Evolutionary conservation across 352 stramenopile genomes (phyloP).

Genomic region (Phytopythium vexans): DNA sequence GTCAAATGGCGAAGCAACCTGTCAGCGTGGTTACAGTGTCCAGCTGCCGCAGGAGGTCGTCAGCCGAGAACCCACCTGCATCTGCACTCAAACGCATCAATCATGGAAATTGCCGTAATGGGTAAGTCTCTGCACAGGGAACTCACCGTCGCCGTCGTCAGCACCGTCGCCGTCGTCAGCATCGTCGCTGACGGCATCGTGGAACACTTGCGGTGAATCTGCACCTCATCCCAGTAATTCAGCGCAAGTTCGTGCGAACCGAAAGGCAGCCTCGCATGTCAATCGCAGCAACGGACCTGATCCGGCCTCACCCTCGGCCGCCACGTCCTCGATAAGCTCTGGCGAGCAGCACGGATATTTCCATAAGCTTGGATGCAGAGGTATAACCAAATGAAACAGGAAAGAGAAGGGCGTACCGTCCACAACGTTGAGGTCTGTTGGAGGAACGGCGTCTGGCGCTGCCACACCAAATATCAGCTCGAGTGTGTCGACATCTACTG

Average conservation of each 20-base stretch:
- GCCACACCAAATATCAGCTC: too few species aligned
- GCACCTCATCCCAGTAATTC: not conserved
- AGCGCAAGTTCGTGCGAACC: too few species aligned
- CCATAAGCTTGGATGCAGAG: not conserved
- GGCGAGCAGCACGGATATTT: not conserved
- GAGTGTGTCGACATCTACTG: not conserved
- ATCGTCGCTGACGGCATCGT: not conserved
- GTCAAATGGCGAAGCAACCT: conserved; percentile 10
- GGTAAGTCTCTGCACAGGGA: not conserved
- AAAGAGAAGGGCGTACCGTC: conserved; percentile 14
- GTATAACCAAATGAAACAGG: too few species aligned
- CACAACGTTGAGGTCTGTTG: conserved; percentile 21
- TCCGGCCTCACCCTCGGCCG: conserved; percentile 11
- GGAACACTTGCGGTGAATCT: not conserved
- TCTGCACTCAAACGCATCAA: conserved; percentile 1
- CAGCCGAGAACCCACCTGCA: conserved; percentile 13
- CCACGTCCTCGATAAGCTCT: conserved; percentile 27
- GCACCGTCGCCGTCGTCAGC: not conserved
- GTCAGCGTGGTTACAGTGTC: conserved; percentile 27
- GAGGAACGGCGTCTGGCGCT: too few species aligned
- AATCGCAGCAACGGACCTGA: not conserved
- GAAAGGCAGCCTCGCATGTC: not conserved
- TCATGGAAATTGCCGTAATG: too few species aligned
- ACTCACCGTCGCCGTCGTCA: not conserved
- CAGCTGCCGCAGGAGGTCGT: conserved; percentile 35